Conservation (phyloP, 768 basidiomycete species). For the Asterophora parasitica region DNA sequence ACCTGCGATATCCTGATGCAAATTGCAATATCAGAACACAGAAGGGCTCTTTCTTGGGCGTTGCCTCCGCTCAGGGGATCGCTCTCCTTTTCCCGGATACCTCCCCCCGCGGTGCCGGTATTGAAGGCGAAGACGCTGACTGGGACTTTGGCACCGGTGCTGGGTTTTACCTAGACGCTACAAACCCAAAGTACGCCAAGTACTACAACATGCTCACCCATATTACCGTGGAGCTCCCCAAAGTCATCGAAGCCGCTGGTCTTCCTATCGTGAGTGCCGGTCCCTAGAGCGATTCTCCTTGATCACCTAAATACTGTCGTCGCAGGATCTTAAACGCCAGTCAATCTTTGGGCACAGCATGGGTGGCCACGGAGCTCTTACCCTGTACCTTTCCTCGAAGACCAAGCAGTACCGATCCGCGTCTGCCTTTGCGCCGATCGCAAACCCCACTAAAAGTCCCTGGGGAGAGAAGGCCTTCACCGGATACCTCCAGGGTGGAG, state of each 20-base stretch:
- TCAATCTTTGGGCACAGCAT: constrained; percentile 97
- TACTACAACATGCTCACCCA: constrained; percentile 90
- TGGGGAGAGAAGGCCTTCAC: constrained; percentile 93
- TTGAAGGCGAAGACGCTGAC: constrained; percentile 72
- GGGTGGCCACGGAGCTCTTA: constrained; percentile 95
- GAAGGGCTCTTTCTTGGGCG: constrained; percentile 89
- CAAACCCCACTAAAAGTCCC: constrained; percentile 80
- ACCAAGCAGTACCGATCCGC: constrained; percentile 74
- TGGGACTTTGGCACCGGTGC: constrained; percentile 97
- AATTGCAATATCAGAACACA: constrained; percentile 53
- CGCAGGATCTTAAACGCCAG: constrained; percentile 73
- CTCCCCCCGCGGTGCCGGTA: constrained; percentile 86
- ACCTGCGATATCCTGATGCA: not conserved
- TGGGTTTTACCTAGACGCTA: constrained; percentile 95
- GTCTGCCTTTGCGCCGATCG: constrained; percentile 83
- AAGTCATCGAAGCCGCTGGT: constrained; percentile 64
- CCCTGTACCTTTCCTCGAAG: constrained; percentile 77
- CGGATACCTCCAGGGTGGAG: constrained; percentile 76
- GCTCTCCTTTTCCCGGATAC: constrained; percentile 96
- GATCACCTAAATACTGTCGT: not conserved
- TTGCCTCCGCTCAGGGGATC: constrained; percentile 80
- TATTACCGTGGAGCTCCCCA: constrained; percentile 79
- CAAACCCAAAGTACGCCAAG: constrained; percentile 61
- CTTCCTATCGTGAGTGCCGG: constrained; percentile 65
- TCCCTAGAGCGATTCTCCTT: not conserved